Evolutionary conservation across 371 early-diverging fungal species (phyloP), one percentile per base, ranked within the genome.

Genomic region (Sporodiniella umbellata): DNA sequence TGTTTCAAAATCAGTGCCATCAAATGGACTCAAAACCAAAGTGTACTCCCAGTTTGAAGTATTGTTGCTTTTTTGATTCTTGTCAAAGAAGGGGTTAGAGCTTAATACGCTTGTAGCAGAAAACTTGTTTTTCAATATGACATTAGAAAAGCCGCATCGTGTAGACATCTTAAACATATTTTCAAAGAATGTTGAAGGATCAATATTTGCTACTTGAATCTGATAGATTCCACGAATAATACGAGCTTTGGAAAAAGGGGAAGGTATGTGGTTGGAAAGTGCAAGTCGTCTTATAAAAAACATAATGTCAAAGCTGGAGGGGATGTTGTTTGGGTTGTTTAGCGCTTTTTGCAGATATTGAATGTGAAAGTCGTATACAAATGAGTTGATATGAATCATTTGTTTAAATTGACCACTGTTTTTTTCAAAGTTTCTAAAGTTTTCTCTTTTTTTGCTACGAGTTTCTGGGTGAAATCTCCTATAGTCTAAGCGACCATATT

Each of bases 301-400:
- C 28, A 88, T 38, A 7, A 86, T 42, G 46, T 88, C 76, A 26
- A 87, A 62, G 33, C 56, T 53, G 47, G 51, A 14, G 23, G 52
- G 61, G 25, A 60, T 12, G 37, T 47, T 45, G 21, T 26, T 45
- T 4, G 76, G 62, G 8, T 52, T 48, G 30, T 70, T 72, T 18
- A 90, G 62, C 22, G 83, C 72, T 8, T 62, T 48, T 39, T 83
- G 81, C 23, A 89, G 72, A 51, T 84, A 80, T 31, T 84, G 76
- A 19, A 90, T 43, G 48, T 90, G 90, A 43, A 90, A 90, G 53
- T 93, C 93, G 48, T 89, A 88, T 8, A 86, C 84, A 67, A 89
- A 93, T 6, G 91, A 91, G 54, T 87, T 86, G 49, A 90, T 75
- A 46, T 90, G 93, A 10, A 89, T 80, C n/a, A 74, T 56, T 35